Conservation (phyloP, 176 grass and related monocot species). For the Oryza coarctata region DNA sequence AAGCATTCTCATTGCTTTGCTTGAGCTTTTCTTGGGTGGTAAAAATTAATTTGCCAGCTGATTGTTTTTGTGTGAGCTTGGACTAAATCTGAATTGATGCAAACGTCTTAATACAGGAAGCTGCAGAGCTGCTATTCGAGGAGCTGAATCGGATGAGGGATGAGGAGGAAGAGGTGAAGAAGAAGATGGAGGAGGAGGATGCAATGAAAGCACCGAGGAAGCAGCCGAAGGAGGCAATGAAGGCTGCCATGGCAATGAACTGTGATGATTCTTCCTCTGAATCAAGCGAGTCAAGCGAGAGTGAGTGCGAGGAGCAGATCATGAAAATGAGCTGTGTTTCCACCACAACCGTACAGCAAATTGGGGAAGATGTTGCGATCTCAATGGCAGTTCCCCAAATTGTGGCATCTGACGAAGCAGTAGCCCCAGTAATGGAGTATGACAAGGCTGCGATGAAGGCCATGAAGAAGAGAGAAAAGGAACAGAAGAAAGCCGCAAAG, state of each 20-base stretch:
- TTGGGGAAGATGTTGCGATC: neutral
- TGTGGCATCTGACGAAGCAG: neutral
- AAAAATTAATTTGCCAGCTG: neutral
- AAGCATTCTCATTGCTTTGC: neutral
- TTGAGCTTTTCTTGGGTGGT: neutral
- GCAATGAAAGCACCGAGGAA: conserved; percentile 45
- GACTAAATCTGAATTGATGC: neutral
- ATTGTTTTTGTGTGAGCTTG: neutral
- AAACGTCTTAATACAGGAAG: conserved; percentile 38
- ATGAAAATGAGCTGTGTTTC: conserved; percentile 6
- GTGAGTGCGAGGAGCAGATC: conserved; percentile 20
- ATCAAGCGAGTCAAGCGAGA: conserved; percentile 59
- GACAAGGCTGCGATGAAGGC: conserved; percentile 43
- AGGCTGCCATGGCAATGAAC: neutral
- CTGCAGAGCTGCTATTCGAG: conserved; percentile 54
- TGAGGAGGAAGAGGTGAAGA: conserved; percentile 45
- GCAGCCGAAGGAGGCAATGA: conserved; percentile 34
- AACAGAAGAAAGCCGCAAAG: conserved; percentile 59
- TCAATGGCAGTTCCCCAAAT: neutral
- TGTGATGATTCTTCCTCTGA: conserved; percentile 39
- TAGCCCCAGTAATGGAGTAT: neutral
- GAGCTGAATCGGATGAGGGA: conserved; percentile 59
- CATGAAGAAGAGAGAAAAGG: conserved; percentile 59
- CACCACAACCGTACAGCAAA: neutral
- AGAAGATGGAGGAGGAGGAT: conserved; percentile 39